Percentiles rank a stretch among this genome's conserved stretches.
Evolutionary conservation across 306 rosid genomes (phyloP).

Genomic region (Vigna reflexopilosa): DNA sequence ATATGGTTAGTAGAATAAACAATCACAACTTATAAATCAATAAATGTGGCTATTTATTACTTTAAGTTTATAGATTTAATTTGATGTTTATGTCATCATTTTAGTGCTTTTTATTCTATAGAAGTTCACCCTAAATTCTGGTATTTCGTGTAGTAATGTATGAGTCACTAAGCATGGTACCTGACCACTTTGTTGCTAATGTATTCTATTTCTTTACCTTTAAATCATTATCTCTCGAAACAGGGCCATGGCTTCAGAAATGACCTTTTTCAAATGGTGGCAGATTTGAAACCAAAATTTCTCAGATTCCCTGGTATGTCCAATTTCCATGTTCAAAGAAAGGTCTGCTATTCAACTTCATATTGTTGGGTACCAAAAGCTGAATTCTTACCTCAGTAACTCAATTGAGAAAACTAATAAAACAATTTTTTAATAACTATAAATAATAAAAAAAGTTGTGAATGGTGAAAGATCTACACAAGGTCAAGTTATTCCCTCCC

Average conservation of each 20-base stretch:
- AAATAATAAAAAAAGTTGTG: neutral
- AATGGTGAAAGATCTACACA: too few relatives aligned
- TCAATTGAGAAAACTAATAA: neutral
- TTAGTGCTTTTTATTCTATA: too few relatives aligned
- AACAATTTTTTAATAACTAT: neutral
- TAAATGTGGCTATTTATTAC: neutral
- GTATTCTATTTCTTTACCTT: neutral
- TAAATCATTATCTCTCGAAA: neutral
- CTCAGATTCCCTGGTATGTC: constrained; percentile 13
- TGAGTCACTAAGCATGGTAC: too few relatives aligned
- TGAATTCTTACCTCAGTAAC: neutral
- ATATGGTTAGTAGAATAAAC: constrained; percentile 31
- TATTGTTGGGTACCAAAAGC: too few relatives aligned
- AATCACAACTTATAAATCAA: neutral
- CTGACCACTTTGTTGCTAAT: too few relatives aligned
- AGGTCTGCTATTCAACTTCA: neutral
- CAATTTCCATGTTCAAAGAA: neutral
- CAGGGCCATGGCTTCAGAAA: constrained; percentile 21
- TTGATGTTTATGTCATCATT: too few relatives aligned
- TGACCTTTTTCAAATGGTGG: constrained; percentile 7
- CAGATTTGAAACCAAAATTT: constrained; percentile 10
- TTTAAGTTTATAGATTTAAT: too few relatives aligned
- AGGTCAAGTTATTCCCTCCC: too few relatives aligned
- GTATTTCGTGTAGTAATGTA: too few relatives aligned
- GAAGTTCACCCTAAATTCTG: too few relatives aligned